Evolutionary conservation across 2,329 filamentous ascomycete genomes (phyloP), one percentile per base, ranked within the genome.

Genomic region (Ceratocystis colombiana): DNA sequence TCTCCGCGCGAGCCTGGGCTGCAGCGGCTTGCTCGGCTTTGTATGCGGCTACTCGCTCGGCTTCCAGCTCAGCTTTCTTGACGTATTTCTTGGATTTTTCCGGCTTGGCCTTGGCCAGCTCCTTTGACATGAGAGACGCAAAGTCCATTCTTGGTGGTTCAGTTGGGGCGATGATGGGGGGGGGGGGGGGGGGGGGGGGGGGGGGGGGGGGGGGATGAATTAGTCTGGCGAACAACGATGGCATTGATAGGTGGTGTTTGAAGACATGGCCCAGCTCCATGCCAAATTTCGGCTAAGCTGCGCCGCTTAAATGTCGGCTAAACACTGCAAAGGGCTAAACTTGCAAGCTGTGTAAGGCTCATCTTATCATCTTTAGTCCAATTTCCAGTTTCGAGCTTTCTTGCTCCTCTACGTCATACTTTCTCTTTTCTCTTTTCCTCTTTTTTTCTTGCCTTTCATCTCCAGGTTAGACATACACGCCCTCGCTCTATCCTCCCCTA

Each of bases 81-180:
- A 90, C 77, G 75, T 90, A 97, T 76, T 96, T 96, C 72, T 88
- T 69, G 64, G 77, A 71, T 53, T 77, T 70, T 53, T 76, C 70
- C 65, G 82, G 77, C 75, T 90, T 90, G 71, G 87, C 81, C 76
- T 94, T 95, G 72, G 89, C 85, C 72, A 99, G 94, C 76, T 96
- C 91, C 73, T 90, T 88, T 72, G 89, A 86, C 90, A 99, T 96
- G 61, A 99, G 79, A 45, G 90, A 84, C 68, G 91, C 91, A 79
- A 99, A 99, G 76, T 99, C 92, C 94, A 99, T 99, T 70, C 69
- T 80, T 73, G 69, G 7, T 2, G 64, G 33, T 22, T 44, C 46
- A 63, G 45, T 25, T 30, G 2, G 4, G 28, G 15, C 48, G 22
- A 53, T 22, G 48, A 22, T 53, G 53, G 17, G 30, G 25, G 25